Evolutionary conservation across 2,329 filamentous ascomycete genomes (phyloP).

Genomic region (Akanthomyces uredinophilus): DNA sequence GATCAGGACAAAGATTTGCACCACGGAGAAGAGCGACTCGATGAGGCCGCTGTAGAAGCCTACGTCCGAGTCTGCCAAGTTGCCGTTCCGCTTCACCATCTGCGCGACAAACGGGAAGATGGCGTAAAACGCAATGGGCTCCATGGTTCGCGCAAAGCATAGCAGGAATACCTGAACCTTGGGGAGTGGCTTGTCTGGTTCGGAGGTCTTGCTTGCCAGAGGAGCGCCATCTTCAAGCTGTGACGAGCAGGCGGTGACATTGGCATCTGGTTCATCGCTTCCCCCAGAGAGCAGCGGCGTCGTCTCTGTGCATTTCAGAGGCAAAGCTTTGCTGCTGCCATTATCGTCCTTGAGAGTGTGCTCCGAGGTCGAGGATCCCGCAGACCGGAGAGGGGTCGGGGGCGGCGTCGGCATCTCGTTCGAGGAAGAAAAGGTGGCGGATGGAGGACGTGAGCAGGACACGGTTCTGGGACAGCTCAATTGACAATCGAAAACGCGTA

Average conservation of each 20-base stretch:
- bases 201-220: neutral
- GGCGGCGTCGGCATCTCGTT: too few relatives aligned
- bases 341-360: neutral
- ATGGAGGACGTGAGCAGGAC: neutral
- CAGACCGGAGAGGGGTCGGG: neutral
- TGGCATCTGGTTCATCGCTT: neutral
- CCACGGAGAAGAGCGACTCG: constrained; percentile 66
- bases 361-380: neutral
- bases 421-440: too few relatives aligned
- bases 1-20: constrained; percentile 72
- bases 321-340: neutral
- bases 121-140: constrained; percentile 75
- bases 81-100: constrained; percentile 66
- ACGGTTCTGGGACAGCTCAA: neutral
- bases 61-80: constrained; percentile 57
- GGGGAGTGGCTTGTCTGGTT: constrained; percentile 43
- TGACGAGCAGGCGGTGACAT: neutral
- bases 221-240: neutral
- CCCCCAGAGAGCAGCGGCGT: neutral
- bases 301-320: neutral
- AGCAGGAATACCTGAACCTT: constrained; percentile 62
- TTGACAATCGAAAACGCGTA: neutral
- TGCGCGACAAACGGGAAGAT: constrained; percentile 77
- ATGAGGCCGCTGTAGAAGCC: constrained; percentile 78
- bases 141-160: constrained; percentile 67